Conservation (phyloP, 2,329 filamentous ascomycete genomes). For the Parascedosporium putredinis region DNA sequence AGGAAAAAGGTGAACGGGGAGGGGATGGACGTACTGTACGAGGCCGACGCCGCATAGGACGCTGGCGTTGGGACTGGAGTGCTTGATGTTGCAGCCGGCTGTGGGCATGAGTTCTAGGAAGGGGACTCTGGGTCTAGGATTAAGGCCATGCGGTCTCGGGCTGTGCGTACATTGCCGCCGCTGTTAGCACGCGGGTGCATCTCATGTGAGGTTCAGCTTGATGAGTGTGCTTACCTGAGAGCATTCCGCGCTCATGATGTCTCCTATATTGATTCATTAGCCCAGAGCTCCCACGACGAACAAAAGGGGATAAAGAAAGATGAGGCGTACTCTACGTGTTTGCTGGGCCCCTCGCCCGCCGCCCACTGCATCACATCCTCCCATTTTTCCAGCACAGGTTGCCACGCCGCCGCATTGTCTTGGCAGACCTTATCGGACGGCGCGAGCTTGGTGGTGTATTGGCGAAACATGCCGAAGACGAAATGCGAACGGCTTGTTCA, state of each 20-base stretch:
- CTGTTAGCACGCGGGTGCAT: too few relatives aligned
- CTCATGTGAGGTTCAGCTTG: too few relatives aligned
- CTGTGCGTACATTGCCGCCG: neutral
- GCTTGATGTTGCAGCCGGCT: conserved; percentile 6
- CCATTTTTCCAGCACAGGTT: conserved; percentile 7
- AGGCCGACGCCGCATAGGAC: conserved; percentile 5
- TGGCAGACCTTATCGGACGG: neutral
- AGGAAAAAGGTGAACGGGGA: neutral
- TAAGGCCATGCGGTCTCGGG: conserved; percentile 6
- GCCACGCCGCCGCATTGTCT: conserved; percentile 2
- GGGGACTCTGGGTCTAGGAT: conserved; percentile 7
- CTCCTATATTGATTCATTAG: neutral
- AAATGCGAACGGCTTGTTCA: neutral
- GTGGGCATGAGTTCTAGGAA: conserved; percentile 7
- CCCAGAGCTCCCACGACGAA: neutral
- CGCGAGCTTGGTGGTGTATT: conserved; percentile 1
- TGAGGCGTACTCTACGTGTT: conserved; percentile 8
- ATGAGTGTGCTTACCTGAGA: neutral
- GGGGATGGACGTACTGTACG: conserved; percentile 3
- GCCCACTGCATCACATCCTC: conserved; percentile 7
- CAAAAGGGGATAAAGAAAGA: too few relatives aligned
- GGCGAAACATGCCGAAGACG: conserved; percentile 2
- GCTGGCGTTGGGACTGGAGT: conserved; percentile 8
- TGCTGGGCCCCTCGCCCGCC: conserved; percentile 4
- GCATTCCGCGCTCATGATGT: conserved; percentile 7